Evolutionary conservation across 2,329 filamentous ascomycete species (phyloP), one percentile per base, ranked within the genome.

Genomic region (Proliferodiscus dingleyae): DNA sequence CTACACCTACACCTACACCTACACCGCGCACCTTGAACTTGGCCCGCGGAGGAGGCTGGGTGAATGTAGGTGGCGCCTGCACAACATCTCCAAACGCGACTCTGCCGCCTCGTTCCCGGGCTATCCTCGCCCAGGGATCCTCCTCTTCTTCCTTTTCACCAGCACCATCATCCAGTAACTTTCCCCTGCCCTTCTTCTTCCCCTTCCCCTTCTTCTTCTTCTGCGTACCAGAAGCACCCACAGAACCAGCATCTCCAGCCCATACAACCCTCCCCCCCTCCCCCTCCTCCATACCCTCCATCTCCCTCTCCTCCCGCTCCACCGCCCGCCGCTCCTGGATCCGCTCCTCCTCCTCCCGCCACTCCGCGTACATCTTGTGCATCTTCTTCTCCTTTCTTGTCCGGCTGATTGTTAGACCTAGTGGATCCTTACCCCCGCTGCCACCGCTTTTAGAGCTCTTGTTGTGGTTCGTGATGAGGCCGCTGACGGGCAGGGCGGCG

Each of bases 311-410:
- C 16, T 61, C 61, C 7, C 43, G 18, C 1, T 47, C 58, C n/a
- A 60, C 61, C 30, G 56, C 46, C n/a, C 54, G 34, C 39, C 53
- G 56, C 38, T 65, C 61, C 23, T 63, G 53, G 6, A 61, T 60
- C 36, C 79, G 80, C 41, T 70, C 71, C 18, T 86, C 84, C 57
- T 84, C 77, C 55, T 82, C 82, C 43, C 77, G 72, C 76, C 86
- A 89, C 56, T 91, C 87, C 36, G 85, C 83, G 63, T 90, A 88
- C 53, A 88, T 75, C 60, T 87, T 87, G 57, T 83, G 81, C 72
- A 96, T 83, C 54, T 85, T 83, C 63, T 81, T 85, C 69, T 96
- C 90, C 60, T 90, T 93, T 64, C 83, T 85, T 5, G 90, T 96
- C 41, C 80, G 75, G 52, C 79, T 76, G 15, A 82, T 75, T 61